phyloP scores from a whole-genome alignment of 768 basidiomycete genomes.

The Sporobolomyces roseus region DNA sequence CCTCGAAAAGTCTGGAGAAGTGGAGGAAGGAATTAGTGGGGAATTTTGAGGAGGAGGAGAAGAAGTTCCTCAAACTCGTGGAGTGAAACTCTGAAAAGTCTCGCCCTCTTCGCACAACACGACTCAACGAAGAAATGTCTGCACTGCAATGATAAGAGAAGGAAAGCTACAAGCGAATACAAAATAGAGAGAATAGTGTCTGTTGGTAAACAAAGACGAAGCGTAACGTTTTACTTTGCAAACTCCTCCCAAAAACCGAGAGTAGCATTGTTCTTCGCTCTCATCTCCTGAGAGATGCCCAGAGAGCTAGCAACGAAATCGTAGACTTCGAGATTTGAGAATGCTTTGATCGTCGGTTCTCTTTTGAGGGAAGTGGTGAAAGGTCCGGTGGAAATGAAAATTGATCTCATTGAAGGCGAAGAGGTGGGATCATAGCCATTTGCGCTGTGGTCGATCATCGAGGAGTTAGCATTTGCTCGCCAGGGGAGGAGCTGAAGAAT shows the following conservation, averaged over 20 bases:
- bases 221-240: slow-evolving; percentile 52
- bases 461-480: too few species aligned
- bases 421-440: slow-evolving; percentile 70
- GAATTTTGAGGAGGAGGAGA: background rate
- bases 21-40: background rate
- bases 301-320: slow-evolving; percentile 45
- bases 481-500: too few species aligned
- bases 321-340: slow-evolving; percentile 80
- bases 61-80: too few species aligned
- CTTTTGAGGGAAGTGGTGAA: too few species aligned
- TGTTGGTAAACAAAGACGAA: background rate
- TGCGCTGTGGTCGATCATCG: slow-evolving; percentile 52
- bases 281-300: slow-evolving; percentile 49
- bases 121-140: too few species aligned
- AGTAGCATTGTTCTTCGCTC: slow-evolving; percentile 70
- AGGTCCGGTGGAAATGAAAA: too few species aligned
- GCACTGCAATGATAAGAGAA: too few species aligned
- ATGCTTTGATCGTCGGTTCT: slow-evolving; percentile 64
- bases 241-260: slow-evolving; percentile 79
- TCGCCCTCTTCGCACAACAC: too few species aligned
- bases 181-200: background rate
- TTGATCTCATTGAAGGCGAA: slow-evolving; percentile 54
- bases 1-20: background rate
- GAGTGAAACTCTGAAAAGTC: too few species aligned
- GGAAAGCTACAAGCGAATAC: background rate